A percentile compares a stretch with the other conserved stretches of the same genome.
phyloP scores from a whole-genome alignment of 1,284 basidiomycete species.

The Ganoderma boninense region DNA sequence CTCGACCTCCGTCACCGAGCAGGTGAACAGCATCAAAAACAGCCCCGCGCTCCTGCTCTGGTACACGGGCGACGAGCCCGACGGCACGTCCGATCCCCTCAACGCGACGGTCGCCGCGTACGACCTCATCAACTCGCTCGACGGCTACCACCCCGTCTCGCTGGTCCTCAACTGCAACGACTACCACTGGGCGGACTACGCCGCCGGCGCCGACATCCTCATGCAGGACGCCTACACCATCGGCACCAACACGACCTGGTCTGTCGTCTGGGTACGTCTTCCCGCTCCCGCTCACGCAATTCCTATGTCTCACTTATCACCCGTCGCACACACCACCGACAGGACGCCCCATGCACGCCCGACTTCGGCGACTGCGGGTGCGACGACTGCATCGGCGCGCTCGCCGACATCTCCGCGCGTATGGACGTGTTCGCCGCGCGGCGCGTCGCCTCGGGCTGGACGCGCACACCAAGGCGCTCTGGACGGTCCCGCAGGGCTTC shows the following conservation, averaged over 20 bases:
- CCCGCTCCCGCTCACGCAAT: neutral
- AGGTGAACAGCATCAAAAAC: slow-evolving; percentile 73
- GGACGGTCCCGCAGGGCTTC: slow-evolving; percentile 83
- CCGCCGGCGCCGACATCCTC: slow-evolving; percentile 67
- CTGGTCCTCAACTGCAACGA: slow-evolving; percentile 79
- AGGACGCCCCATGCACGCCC: slow-evolving; percentile 58
- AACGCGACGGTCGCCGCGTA: slow-evolving; percentile 65
- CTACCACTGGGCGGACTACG: slow-evolving; percentile 68
- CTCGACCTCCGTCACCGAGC: slow-evolving; percentile 61
- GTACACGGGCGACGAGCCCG: slow-evolving; percentile 83
- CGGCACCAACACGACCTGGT: slow-evolving; percentile 74
- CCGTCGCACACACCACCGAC: neutral
- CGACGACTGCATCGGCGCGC: slow-evolving; percentile 58
- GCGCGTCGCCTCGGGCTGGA: slow-evolving; percentile 68
- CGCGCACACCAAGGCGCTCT: slow-evolving; percentile 67
- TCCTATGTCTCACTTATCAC: no score
- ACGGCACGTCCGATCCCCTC: slow-evolving; percentile 72
- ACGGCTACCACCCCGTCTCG: slow-evolving; percentile 80
- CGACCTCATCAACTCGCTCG: slow-evolving; percentile 69
- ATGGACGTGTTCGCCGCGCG: slow-evolving; percentile 69
- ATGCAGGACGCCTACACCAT: slow-evolving; percentile 68
- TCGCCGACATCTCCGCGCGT: slow-evolving; percentile 69
- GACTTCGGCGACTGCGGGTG: slow-evolving; percentile 78
- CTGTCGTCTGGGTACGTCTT: slow-evolving; percentile 52
- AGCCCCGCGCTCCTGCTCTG: slow-evolving; percentile 77